Evolutionary conservation across 441 rosid species (phyloP).

Genomic region (Sinapis alba): DNA sequence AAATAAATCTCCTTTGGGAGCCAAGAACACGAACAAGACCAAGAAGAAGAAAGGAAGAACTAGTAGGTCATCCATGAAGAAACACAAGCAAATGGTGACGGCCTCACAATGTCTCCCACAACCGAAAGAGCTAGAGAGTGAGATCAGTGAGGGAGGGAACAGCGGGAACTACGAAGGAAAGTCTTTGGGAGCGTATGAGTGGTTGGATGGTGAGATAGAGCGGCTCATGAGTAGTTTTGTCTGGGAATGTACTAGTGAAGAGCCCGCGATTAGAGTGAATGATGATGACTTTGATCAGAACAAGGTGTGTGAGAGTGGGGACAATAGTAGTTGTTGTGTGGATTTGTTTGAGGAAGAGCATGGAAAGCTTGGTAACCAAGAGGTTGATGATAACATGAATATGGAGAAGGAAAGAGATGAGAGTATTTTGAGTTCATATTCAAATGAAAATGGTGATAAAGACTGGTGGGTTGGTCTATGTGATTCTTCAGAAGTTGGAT

Average conservation of each 20-base stretch:
- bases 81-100: slow-evolving; percentile 41
- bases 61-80: slow-evolving; percentile 51
- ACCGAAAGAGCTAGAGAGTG: slow-evolving; percentile 7
- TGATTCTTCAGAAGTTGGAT: slow-evolving; percentile 23
- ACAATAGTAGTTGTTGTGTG: slow-evolving; percentile 21
- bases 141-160: slow-evolving; percentile 19
- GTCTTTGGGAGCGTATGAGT: slow-evolving; percentile 61
- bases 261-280: slow-evolving; percentile 5
- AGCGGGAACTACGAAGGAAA: slow-evolving; percentile 30
- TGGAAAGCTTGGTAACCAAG: slow-evolving; percentile 3
- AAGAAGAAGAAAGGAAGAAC: slow-evolving; percentile 43
- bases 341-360: slow-evolving; percentile 27
- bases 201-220: slow-evolving; percentile 76
- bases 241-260: slow-evolving; percentile 34
- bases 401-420: slow-evolving; percentile 35
- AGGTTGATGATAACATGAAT: slow-evolving; percentile 13
- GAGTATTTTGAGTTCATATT: slow-evolving; percentile 40
- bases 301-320: slow-evolving; percentile 34
- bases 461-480: slow-evolving; percentile 32
- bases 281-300: slow-evolving; percentile 18
- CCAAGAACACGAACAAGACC: slow-evolving; percentile 36
- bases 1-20: background rate
- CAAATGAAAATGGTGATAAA: slow-evolving; percentile 34
- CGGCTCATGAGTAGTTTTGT: slow-evolving; percentile 45
- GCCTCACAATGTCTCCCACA: slow-evolving; percentile 11